Evolutionary conservation across 352 stramenopile genomes (phyloP).

Genomic region (Globisporangium apiculatum): DNA sequence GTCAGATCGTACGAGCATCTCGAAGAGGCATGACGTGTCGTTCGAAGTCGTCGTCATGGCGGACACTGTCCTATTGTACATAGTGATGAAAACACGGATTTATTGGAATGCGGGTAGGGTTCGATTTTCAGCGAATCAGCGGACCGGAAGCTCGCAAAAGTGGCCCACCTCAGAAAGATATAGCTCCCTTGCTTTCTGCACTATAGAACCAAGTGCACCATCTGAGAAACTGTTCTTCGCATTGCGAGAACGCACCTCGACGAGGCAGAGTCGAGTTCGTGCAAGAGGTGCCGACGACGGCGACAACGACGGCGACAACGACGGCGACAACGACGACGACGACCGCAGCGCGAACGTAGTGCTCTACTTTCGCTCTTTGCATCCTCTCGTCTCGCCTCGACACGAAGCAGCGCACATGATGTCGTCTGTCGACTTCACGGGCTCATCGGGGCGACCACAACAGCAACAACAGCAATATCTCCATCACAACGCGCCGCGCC

Average conservation of each 20-base stretch:
- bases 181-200: background rate
- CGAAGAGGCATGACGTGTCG: no score
- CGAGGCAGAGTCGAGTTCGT: no score
- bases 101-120: no score
- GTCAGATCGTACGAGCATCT: no score
- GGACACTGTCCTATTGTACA: no score
- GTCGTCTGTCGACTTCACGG: slow-evolving; percentile 11
- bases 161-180: no score
- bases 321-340: background rate
- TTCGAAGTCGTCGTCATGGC: no score
- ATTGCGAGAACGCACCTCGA: background rate
- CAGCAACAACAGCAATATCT: slow-evolving; percentile 4
- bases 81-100: no score
- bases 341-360: background rate
- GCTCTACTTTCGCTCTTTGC: background rate
- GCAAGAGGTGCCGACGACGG: no score
- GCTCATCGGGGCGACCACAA: background rate
- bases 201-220: background rate
- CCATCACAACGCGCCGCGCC: slow-evolving; percentile 4
- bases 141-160: no score
- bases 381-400: no score
- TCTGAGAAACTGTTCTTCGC: background rate
- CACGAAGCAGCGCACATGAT: slow-evolving; percentile 4
- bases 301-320: background rate
- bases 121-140: no score